Percentiles rank a stretch among this genome's conserved stretches.
phyloP scores from a whole-genome alignment of 805 yeast genomes.

The Sugiyamaella americana region DNA sequence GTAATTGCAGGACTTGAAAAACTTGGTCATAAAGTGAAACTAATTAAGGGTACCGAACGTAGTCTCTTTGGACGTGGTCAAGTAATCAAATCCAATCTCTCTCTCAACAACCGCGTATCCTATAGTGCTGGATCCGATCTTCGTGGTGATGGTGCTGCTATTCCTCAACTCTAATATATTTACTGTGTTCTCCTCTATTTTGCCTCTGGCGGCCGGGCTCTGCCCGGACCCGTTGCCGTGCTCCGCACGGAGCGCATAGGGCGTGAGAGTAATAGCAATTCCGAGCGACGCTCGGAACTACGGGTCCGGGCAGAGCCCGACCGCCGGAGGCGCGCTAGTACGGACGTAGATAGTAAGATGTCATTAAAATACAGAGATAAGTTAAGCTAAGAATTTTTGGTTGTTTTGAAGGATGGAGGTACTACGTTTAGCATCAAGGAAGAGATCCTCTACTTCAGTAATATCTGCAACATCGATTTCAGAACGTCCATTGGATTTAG shows the following conservation, averaged over 20 bases:
- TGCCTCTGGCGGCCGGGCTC: background rate
- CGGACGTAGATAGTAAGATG: too few species aligned
- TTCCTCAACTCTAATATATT: constrained; percentile 38
- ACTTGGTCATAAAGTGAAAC: constrained; percentile 53
- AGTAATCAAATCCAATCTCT: constrained; percentile 43
- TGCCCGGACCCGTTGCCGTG: background rate
- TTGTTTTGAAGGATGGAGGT: constrained; percentile 53
- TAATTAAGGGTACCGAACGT: constrained; percentile 36
- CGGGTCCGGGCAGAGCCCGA: background rate
- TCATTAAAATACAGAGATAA: background rate
- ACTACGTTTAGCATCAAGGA: constrained; percentile 81
- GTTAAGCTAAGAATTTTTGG: constrained; percentile 27
- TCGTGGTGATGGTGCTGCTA: constrained; percentile 83
- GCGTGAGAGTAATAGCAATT: background rate
- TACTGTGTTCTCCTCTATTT: background rate
- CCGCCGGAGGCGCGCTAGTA: constrained; percentile 1
- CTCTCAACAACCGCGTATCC: constrained; percentile 38
- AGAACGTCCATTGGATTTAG: constrained; percentile 63
- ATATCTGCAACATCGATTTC: constrained; percentile 66
- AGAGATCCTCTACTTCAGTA: constrained; percentile 75
- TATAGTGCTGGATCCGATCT: constrained; percentile 70
- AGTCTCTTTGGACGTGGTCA: constrained; percentile 50
- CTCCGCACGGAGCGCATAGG: background rate
- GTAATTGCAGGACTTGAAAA: constrained; percentile 41
- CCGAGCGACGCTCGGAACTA: too few species aligned